Conservation (phyloP, 148 eudicot genomes). For the Bassia scoparia region DNA sequence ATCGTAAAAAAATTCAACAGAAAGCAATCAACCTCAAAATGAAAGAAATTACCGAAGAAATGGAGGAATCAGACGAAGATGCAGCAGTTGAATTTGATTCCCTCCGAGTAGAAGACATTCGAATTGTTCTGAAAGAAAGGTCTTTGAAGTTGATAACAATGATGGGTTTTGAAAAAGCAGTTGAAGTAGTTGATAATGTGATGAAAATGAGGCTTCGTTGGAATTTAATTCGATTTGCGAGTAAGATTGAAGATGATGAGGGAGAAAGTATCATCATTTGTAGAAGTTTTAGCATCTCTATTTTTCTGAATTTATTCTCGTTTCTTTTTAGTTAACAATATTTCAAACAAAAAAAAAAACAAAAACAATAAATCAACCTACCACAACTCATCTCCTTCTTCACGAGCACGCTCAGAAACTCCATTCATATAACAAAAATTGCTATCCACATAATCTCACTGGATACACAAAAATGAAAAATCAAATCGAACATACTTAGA, state of each 20-base stretch:
- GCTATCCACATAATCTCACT: no score
- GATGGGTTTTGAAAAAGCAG: conserved; percentile 5
- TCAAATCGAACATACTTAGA: no score
- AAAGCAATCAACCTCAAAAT: conserved; percentile 11
- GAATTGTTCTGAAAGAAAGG: conserved; percentile 34
- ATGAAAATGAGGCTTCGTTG: conserved; percentile 28
- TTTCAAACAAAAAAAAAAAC: no score
- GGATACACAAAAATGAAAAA: no score
- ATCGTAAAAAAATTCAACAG: no score
- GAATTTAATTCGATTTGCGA: conserved; percentile 46
- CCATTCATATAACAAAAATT: no score
- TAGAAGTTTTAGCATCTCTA: conserved; percentile 52
- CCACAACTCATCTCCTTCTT: no score
- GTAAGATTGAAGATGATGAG: conserved; percentile 30
- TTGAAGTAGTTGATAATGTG: conserved; percentile 28
- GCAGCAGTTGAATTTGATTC: conserved; percentile 41
- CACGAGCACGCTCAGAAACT: no score
- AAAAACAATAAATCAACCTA: no score
- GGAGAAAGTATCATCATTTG: conserved; percentile 54
- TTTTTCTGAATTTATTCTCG: no score
- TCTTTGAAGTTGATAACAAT: conserved; percentile 18
- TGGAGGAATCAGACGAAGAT: conserved; percentile 42
- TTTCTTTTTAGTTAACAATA: no score
- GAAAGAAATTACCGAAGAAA: conserved; percentile 22
- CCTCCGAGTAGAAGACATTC: no score